These are phyloP conservation scores for Botrytis deweyae DNA, from an alignment of 2,329 filamentous ascomycete species.

Conservation along the genomic window DNA sequence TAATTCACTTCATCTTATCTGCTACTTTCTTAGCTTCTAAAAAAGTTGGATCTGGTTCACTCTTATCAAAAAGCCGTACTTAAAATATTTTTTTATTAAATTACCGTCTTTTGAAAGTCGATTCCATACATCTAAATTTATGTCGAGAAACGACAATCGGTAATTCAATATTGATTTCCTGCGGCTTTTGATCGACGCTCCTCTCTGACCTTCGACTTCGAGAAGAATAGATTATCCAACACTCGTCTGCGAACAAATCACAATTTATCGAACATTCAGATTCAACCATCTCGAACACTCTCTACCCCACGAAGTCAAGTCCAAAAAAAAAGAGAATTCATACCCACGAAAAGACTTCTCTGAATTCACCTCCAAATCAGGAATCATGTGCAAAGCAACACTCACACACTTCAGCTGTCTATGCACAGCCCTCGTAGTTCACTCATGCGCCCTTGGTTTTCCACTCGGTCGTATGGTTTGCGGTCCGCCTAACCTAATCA, in stretches of 20 bases:
- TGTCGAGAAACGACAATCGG: too few species aligned
- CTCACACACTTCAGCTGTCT: constrained; percentile 1
- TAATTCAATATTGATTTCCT: background rate
- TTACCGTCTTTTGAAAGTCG: too few species aligned
- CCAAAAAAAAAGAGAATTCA: background rate
- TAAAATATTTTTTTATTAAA: too few species aligned
- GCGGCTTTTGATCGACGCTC: background rate
- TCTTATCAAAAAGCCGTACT: background rate
- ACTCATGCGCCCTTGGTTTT: background rate
- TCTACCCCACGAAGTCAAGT: background rate
- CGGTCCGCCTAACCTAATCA: background rate
- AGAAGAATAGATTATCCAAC: background rate
- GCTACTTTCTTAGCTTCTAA: background rate
- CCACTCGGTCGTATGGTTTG: constrained; percentile 4
- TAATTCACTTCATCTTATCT: background rate
- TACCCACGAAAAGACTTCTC: background rate
- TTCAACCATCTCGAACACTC: background rate
- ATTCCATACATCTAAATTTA: background rate
- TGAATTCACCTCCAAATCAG: background rate
- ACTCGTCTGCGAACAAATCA: background rate
- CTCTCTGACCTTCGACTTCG: too few species aligned
- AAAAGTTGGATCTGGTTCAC: background rate
- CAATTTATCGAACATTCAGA: background rate
- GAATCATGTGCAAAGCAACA: constrained; percentile 9
- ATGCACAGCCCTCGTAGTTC: background rate